Evolutionary conservation across 2,329 filamentous ascomycete species (phyloP).

Genomic region (Epichloe scottii): DNA sequence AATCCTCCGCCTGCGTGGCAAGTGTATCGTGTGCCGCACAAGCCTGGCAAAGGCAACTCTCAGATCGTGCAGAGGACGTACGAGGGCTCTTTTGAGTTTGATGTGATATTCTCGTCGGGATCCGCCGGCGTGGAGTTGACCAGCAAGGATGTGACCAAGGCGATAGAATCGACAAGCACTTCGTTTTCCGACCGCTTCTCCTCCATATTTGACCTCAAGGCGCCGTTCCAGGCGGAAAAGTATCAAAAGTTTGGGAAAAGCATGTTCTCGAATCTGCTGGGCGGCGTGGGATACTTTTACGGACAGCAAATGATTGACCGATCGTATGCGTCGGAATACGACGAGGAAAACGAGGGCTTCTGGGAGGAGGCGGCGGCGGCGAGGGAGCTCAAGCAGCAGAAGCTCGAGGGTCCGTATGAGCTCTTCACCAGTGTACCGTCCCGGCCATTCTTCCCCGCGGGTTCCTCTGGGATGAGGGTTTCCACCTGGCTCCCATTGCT

Average conservation of each 20-base stretch:
- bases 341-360: slow-evolving; percentile 89
- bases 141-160: slow-evolving; percentile 53
- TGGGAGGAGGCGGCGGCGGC: slow-evolving; percentile 86
- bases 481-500: slow-evolving; percentile 79
- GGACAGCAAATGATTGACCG: slow-evolving; percentile 81
- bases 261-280: slow-evolving; percentile 87
- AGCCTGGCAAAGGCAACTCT: slow-evolving; percentile 59
- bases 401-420: slow-evolving; percentile 70
- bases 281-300: slow-evolving; percentile 91
- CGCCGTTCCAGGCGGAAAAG: slow-evolving; percentile 61
- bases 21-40: slow-evolving; percentile 65
- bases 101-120: slow-evolving; percentile 75
- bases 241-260: slow-evolving; percentile 74
- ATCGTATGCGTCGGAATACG: slow-evolving; percentile 83
- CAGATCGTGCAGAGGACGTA: slow-evolving; percentile 90
- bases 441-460: slow-evolving; percentile 87
- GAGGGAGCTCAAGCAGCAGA: slow-evolving; percentile 52
- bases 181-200: slow-evolving; percentile 66
- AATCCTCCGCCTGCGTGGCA: slow-evolving; percentile 76
- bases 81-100: slow-evolving; percentile 82
- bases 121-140: slow-evolving; percentile 46
- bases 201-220: slow-evolving; percentile 50
- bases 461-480: slow-evolving; percentile 97
- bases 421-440: slow-evolving; percentile 88
- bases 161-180: slow-evolving; percentile 53